Conservation (phyloP, 164 flowering plant genomes). For the Umbellularia californica region DNA sequence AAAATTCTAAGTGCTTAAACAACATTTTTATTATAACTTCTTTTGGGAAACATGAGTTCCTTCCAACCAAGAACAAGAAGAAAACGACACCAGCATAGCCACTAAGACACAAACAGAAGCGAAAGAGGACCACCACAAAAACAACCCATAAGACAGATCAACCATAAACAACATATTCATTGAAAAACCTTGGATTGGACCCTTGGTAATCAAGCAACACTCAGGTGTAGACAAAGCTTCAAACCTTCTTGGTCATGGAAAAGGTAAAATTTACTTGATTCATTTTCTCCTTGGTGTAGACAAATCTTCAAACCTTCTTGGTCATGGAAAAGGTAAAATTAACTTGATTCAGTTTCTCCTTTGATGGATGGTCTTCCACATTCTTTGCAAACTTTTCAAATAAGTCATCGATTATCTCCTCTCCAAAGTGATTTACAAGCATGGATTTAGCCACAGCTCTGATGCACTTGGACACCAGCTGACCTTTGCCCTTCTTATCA, state of each 20-base stretch:
- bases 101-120: too few species aligned
- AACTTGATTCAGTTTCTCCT: constrained; percentile 14
- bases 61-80: too few species aligned
- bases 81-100: too few species aligned
- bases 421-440: constrained; percentile 41
- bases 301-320: not conserved
- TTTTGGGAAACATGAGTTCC: too few species aligned
- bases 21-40: too few species aligned
- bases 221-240: not conserved
- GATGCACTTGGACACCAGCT: constrained; percentile 29
- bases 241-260: constrained; percentile 19
- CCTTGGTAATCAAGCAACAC: too few species aligned
- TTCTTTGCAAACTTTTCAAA: constrained; percentile 28
- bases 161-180: too few species aligned
- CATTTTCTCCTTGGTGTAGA: not conserved
- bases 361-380: constrained; percentile 23
- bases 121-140: too few species aligned
- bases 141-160: too few species aligned
- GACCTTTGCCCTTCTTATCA: not conserved
- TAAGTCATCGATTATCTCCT: constrained; percentile 31
- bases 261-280: constrained; percentile 29
- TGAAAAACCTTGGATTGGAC: too few species aligned
- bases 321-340: constrained; percentile 33
- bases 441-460: constrained; percentile 50
- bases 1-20: too few species aligned